phyloP scores from a whole-genome alignment of 2,329 filamentous ascomycete genomes.

The Lecanicillium sp. region DNA sequence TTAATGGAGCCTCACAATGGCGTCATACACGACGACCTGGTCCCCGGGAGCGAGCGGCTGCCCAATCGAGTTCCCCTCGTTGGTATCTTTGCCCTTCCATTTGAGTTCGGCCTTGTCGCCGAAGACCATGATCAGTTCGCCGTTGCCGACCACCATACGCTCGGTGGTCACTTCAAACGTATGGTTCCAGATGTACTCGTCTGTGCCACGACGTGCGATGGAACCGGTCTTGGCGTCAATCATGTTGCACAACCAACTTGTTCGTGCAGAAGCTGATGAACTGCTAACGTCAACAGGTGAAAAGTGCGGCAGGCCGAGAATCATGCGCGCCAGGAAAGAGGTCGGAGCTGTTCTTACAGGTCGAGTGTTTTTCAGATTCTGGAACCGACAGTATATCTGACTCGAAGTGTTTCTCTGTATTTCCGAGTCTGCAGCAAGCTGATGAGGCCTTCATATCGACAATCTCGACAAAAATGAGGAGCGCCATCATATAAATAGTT shows the following conservation, averaged over 20 bases:
- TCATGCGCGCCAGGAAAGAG: too few relatives aligned
- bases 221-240: background rate
- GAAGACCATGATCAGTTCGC: constrained; percentile 8
- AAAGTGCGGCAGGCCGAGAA: too few relatives aligned
- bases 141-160: background rate
- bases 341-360: too few relatives aligned
- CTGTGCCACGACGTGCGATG: constrained; percentile 4
- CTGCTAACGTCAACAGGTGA: too few relatives aligned
- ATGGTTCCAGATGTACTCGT: constrained; percentile 8
- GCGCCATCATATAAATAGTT: background rate
- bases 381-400: too few relatives aligned
- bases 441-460: background rate
- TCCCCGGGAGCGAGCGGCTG: background rate
- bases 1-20: constrained; percentile 10
- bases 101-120: background rate
- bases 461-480: too few relatives aligned
- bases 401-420: too few relatives aligned
- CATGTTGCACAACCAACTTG: background rate
- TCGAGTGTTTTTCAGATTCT: too few relatives aligned
- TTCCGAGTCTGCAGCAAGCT: background rate
- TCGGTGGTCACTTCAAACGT: constrained; percentile 3
- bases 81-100: constrained; percentile 3
- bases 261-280: background rate
- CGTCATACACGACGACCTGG: constrained; percentile 5
- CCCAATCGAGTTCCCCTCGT: background rate